Conservation (phyloP, 2,329 filamentous ascomycete genomes). For the Pseudogymnoascus sp. region DNA sequence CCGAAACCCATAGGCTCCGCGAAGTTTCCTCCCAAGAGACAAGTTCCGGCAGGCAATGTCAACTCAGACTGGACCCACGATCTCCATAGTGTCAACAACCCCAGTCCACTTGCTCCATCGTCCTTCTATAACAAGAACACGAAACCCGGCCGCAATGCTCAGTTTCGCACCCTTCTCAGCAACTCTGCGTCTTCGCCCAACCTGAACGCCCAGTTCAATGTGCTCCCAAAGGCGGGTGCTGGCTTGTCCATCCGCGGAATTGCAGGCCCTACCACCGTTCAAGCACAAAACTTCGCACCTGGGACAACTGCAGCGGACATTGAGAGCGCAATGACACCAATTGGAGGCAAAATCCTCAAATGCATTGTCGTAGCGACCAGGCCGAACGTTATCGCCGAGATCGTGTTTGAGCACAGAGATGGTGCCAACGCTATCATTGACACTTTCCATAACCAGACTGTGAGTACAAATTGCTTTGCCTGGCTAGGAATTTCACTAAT, state of each 20-base stretch:
- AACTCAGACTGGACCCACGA: conserved; percentile 66
- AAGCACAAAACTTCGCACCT: conserved; percentile 73
- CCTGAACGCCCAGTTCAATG: conserved; percentile 26
- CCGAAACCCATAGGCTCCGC: neutral
- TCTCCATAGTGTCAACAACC: conserved; percentile 44
- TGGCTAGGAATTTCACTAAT: conserved; percentile 14
- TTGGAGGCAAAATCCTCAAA: conserved; percentile 59
- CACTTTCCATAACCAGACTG: conserved; percentile 71
- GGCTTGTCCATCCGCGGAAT: conserved; percentile 66
- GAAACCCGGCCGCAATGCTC: conserved; percentile 17
- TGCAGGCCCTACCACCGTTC: conserved; percentile 61
- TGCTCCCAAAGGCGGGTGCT: conserved; percentile 27
- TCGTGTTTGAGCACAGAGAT: conserved; percentile 62
- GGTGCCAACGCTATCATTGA: conserved; percentile 66
- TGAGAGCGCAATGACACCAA: conserved; percentile 67
- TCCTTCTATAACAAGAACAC: conserved; percentile 27
- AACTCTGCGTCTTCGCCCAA: conserved; percentile 25
- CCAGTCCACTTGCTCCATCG: conserved; percentile 33
- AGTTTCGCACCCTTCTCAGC: conserved; percentile 20
- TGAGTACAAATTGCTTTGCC: conserved; percentile 31
- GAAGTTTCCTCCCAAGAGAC: conserved; percentile 27
- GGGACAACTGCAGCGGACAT: conserved; percentile 78
- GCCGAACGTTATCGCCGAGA: conserved; percentile 69
- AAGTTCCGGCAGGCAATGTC: conserved; percentile 43
- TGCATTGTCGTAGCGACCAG: conserved; percentile 59